Percentiles rank a stretch among this genome's conserved stretches.
phyloP scores from a whole-genome alignment of 108 stramenopile species.

The Fragilaria radians region DNA sequence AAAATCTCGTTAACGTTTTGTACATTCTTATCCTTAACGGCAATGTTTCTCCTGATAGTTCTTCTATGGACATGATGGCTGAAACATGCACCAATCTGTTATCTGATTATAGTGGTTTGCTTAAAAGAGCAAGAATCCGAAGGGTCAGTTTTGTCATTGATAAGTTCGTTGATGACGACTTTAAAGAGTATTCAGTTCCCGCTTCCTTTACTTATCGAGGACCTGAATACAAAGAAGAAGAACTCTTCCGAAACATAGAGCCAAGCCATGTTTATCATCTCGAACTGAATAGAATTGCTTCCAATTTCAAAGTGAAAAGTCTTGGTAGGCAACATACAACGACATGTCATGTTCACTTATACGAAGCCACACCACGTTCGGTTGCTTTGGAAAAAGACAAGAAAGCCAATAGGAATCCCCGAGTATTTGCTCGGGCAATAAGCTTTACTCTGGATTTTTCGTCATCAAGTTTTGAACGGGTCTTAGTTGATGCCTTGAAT shows the following conservation, averaged over 20 bases:
- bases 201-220: slow-evolving; percentile 92
- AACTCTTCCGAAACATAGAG: slow-evolving; percentile 89
- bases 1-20: slow-evolving; percentile 78
- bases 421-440: slow-evolving; percentile 81
- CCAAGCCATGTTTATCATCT: slow-evolving; percentile 88
- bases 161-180: slow-evolving; percentile 19
- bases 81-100: slow-evolving; percentile 41
- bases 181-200: slow-evolving; percentile 49
- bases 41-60: slow-evolving; percentile 32
- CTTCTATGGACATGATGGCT: slow-evolving; percentile 36
- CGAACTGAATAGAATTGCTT: slow-evolving; percentile 75
- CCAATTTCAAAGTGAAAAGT: slow-evolving; percentile 84
- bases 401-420: slow-evolving; percentile 68
- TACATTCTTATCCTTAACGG: slow-evolving; percentile 70
- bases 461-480: slow-evolving; percentile 73
- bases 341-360: slow-evolving; percentile 89
- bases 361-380: slow-evolving; percentile 82
- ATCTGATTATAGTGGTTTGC: slow-evolving; percentile 24
- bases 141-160: slow-evolving; percentile 75
- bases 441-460: slow-evolving; percentile 76
- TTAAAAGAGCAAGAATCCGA: slow-evolving; percentile 64
- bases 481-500: slow-evolving; percentile 92
- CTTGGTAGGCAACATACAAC: slow-evolving; percentile 71
- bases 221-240: slow-evolving; percentile 83
- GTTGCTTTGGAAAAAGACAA: slow-evolving; percentile 71